Conservation (phyloP, 78 protist genomes). For the Dictyostelium capitatum region DNA sequence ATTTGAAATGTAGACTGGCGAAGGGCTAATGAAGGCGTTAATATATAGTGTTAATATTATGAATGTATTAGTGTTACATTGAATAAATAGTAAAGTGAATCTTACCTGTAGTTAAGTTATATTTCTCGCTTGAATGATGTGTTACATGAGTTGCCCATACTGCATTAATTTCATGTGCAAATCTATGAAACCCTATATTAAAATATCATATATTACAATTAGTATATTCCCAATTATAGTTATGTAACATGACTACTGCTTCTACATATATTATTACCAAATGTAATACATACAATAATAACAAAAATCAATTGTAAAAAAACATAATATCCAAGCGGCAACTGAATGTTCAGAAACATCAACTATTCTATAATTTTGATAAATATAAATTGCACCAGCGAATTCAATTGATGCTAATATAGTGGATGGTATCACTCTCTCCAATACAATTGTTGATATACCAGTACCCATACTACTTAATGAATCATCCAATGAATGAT, state of each 20-base stretch:
- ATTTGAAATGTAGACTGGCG: no score
- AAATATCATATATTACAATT: not conserved
- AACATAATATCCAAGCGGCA: conserved; percentile 23
- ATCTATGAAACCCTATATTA: conserved; percentile 67
- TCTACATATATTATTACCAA: not conserved
- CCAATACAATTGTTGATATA: conserved; percentile 24
- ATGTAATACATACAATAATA: conserved; percentile 29
- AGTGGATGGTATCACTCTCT: conserved; percentile 10
- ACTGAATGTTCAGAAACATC: conserved; percentile 25
- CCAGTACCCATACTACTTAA: conserved; percentile 45
- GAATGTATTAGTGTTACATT: no score
- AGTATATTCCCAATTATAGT: not conserved
- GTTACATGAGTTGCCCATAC: conserved; percentile 87
- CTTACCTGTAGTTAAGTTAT: conserved; percentile 28
- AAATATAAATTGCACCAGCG: conserved; percentile 9
- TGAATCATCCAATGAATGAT: conserved; percentile 10
- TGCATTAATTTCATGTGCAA: conserved; percentile 58
- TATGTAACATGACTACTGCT: no score
- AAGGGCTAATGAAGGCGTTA: no score
- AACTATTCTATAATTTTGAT: conserved; percentile 34
- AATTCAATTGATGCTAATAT: conserved; percentile 30
- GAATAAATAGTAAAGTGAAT: no score
- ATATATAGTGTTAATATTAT: no score
- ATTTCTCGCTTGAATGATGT: conserved; percentile 84
- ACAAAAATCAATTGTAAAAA: conserved; percentile 29